These are phyloP conservation scores for Aureobasidium sp. DNA, from an alignment of 2,329 filamentous ascomycete species.

Conservation along the genomic window DNA sequence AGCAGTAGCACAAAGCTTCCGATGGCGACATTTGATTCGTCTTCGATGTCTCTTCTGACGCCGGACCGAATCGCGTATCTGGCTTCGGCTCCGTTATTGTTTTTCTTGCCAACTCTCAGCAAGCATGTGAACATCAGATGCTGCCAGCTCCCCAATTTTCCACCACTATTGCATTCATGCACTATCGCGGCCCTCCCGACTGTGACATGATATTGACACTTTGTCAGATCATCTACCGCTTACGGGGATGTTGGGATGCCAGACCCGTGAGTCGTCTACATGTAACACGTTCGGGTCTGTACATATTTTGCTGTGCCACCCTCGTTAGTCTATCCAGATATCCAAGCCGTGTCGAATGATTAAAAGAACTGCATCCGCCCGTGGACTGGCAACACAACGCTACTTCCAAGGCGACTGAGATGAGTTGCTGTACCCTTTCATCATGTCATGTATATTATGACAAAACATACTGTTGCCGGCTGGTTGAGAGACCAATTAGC, in stretches of 20 bases:
- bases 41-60: not conserved
- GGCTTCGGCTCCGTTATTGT: not conserved
- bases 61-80: not conserved
- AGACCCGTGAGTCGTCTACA: not conserved
- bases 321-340: not conserved
- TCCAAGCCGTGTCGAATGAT: not conserved
- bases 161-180: not conserved
- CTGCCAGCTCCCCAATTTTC: not conserved
- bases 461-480: not conserved
- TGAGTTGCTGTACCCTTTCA: not conserved
- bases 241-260: not conserved
- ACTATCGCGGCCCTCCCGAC: not conserved
- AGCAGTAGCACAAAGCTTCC: not conserved
- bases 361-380: not conserved
- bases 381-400: not conserved
- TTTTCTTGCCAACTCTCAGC: not conserved
- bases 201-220: not conserved
- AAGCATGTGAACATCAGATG: slow-evolving; percentile 6
- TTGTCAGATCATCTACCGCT: not conserved
- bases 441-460: not conserved
- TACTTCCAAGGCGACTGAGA: not conserved
- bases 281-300: not conserved
- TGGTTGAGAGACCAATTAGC: not conserved
- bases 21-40: not conserved
- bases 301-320: not conserved